Base-by-base conservation (phyloP, 352 stramenopile genomes). In the Phytophthora tubulina region DNA sequence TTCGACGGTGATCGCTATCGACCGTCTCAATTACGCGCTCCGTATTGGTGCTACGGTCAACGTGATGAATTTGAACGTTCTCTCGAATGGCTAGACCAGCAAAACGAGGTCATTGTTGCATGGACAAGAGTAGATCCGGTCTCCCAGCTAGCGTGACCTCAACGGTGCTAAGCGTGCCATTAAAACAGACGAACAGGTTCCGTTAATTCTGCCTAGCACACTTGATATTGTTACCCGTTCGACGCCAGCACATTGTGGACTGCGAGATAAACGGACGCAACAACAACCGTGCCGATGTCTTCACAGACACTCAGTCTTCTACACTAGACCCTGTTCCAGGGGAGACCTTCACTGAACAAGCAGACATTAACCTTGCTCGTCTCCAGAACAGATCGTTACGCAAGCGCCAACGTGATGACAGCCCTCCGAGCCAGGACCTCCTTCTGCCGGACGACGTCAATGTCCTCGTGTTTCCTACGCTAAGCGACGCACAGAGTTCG, bases 201-300 rank as follows among this genome's bases (percentile, higher is more conserved):
- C 44, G 0, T 45, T 63, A 6, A 63, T 63, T 13, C 41, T n/a
- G 1, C 44, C 57, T 2, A 33, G 50, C 21, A 65, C 45, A 15
- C 57, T 65, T 17, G 32, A 21, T 2, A 56, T 65, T 17, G 45
- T 21, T 56, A 0, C 7, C 13, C 14, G 57, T 44, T 0, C 45
- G 57, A 7, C 44, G 57, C 7, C 57, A 53, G 33, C 36, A 59
- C 8, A 66, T 52, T 6, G 27, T 66, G 9, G 57, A 56, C 17
- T 49, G 45, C 14, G 57, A 64, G 9, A 2, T 56, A 3, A 11
- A 11, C 3, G 10, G 9, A 13, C 31, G 33, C 3, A 27, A 17
- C 2, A 49, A 30, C 6, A 53, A 2, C 33, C 27, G 30, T 2
- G 14, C 33, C 4, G 57, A 46, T 13, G 21, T 65, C 1, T 65